Percentiles rank a stretch among this genome's conserved stretches.
These are phyloP conservation scores for Quercus phellos DNA, from an alignment of 331 rosid genomes.

Conservation along the genomic window DNA sequence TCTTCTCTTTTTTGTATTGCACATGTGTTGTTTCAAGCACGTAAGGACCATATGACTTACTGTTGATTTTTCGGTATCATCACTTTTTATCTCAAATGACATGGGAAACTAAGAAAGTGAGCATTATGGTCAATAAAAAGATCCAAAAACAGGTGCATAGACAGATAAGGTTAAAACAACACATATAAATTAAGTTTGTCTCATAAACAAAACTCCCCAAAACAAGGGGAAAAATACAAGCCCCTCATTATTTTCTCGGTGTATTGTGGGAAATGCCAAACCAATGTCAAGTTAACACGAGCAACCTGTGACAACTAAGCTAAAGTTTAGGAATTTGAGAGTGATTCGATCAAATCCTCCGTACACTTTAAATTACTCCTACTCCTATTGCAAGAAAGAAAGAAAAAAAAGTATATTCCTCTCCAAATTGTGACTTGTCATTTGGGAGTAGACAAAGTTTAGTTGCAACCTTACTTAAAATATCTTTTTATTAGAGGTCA, in stretches of 20 bases:
- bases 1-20: too few species aligned
- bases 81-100: background rate
- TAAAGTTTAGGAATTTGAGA: background rate
- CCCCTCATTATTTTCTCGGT: constrained; percentile 7
- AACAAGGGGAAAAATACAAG: constrained; percentile 18
- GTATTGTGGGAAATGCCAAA: constrained; percentile 11
- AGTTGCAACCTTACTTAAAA: too few species aligned
- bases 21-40: too few species aligned
- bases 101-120: background rate
- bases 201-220: constrained; percentile 37
- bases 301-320: background rate
- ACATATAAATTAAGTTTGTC: constrained; percentile 18
- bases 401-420: too few species aligned
- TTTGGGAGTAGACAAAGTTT: too few species aligned
- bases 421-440: too few species aligned
- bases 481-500: too few species aligned
- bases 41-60: too few species aligned
- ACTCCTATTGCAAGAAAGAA: too few species aligned
- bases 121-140: background rate
- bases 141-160: constrained; percentile 16
- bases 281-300: constrained; percentile 18
- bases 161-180: constrained; percentile 13
- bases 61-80: too few species aligned
- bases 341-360: too few species aligned
- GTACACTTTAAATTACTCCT: too few species aligned